phyloP scores from a whole-genome alignment of 2,329 filamentous ascomycete genomes.

The Scortechinia acanthostroma region DNA sequence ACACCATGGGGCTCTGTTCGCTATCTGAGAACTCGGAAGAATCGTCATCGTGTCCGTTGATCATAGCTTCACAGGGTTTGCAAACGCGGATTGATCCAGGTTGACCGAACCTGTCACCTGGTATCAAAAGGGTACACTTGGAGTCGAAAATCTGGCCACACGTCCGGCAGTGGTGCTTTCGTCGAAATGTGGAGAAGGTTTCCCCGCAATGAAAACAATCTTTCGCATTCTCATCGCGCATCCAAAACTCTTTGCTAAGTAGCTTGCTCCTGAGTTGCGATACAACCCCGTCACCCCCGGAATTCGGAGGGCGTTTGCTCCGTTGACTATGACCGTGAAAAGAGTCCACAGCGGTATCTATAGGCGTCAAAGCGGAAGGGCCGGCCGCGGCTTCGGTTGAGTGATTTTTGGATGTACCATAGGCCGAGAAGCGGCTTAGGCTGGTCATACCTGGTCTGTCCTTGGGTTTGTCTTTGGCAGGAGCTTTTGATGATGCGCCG shows the following conservation, averaged over 20 bases:
- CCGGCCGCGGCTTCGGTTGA: no score
- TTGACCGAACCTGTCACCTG: constrained; percentile 81
- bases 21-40: constrained; percentile 84
- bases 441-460: no score
- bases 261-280: constrained; percentile 67
- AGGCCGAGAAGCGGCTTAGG: no score
- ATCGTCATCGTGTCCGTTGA: constrained; percentile 81
- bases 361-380: background rate
- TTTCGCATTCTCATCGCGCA: constrained; percentile 96
- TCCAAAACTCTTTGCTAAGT: constrained; percentile 94
- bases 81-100: constrained; percentile 80
- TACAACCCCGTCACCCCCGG: constrained; percentile 43
- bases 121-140: constrained; percentile 87
- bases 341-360: background rate
- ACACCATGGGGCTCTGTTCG: constrained; percentile 54
- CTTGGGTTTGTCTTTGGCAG: no score
- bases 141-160: constrained; percentile 99
- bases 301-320: constrained; percentile 11
- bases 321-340: background rate
- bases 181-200: constrained; percentile 83
- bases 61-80: constrained; percentile 84
- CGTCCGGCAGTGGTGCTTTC: constrained; percentile 91
- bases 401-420: no score
- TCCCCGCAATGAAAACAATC: constrained; percentile 91
- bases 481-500: no score